Percentiles rank a stretch among this genome's conserved stretches.
These are phyloP conservation scores for Phytopythium sindhum DNA, from an alignment of 352 stramenopile species.

Conservation along the genomic window DNA sequence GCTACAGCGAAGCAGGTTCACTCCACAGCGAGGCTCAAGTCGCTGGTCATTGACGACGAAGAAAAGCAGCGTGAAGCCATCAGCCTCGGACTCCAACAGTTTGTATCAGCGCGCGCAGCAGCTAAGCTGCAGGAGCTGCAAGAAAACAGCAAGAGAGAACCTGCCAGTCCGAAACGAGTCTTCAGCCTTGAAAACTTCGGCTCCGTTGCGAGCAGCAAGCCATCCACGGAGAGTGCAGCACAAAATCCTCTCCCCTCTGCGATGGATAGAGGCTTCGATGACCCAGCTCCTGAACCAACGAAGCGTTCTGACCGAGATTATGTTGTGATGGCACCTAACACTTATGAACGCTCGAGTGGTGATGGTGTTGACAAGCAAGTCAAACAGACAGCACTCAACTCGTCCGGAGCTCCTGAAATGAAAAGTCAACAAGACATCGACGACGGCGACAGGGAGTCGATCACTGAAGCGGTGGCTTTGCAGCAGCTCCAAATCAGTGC, in stretches of 20 bases:
- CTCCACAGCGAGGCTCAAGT: background rate
- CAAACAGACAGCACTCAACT: background rate
- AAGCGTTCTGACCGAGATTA: no score
- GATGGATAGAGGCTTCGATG: background rate
- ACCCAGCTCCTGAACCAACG: no score
- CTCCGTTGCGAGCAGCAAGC: background rate
- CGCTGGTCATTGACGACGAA: background rate
- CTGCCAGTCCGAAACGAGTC: slow-evolving; percentile 9
- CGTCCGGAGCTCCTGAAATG: background rate
- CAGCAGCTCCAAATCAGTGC: background rate
- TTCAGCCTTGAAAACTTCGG: background rate
- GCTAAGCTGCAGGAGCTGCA: slow-evolving; percentile 37
- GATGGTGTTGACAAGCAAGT: background rate
- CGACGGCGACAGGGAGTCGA: background rate
- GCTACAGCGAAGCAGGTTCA: background rate
- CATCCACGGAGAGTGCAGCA: background rate
- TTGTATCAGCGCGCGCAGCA: slow-evolving; percentile 34
- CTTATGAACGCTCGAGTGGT: background rate
- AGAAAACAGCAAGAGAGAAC: background rate
- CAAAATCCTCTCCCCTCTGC: background rate
- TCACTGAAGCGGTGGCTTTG: background rate
- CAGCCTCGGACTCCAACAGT: slow-evolving; percentile 26
- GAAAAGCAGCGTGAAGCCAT: slow-evolving; percentile 9
- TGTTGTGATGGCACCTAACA: background rate
- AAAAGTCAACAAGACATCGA: background rate